Percentiles rank a stretch among this genome's conserved stretches.
These are phyloP conservation scores for Carex parvula DNA, from an alignment of 176 grass and related monocot genomes.

Conservation along the genomic window DNA sequence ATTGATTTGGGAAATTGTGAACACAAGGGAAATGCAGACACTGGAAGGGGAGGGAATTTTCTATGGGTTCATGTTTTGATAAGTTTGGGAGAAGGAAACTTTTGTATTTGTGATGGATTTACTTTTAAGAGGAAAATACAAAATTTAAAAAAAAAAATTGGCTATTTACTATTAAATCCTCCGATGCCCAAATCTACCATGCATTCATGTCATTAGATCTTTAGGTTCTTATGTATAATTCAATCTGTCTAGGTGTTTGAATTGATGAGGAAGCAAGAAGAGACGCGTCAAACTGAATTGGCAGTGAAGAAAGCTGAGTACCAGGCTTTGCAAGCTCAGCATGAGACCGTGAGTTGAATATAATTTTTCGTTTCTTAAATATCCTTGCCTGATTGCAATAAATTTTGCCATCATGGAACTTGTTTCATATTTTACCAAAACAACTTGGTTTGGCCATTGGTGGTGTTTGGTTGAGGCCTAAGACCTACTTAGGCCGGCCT, in stretches of 20 bases:
- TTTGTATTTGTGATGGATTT: background rate
- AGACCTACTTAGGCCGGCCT: no score
- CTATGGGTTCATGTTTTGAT: background rate
- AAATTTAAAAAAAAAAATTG: background rate
- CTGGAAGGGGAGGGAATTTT: background rate
- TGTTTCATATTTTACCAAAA: background rate
- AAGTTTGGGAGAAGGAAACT: background rate
- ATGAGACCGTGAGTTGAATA: constrained; percentile 59
- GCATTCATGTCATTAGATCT: background rate
- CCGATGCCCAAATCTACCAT: background rate
- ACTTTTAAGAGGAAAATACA: background rate
- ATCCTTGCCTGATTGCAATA: background rate
- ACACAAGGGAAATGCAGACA: background rate
- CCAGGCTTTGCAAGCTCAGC: constrained; percentile 37
- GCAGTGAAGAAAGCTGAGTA: constrained; percentile 48
- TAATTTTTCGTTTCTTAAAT: background rate
- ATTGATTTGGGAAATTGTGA: background rate
- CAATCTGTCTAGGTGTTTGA: constrained; percentile 58
- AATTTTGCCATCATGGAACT: background rate
- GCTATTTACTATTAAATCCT: background rate
- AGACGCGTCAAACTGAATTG: constrained; percentile 48
- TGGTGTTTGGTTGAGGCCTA: no score
- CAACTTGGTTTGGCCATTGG: background rate
- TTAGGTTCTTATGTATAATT: background rate
- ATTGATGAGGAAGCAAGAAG: constrained; percentile 60